These are phyloP conservation scores for Phallus indusiatus DNA, from an alignment of 768 basidiomycete species.

Conservation along the genomic window DNA sequence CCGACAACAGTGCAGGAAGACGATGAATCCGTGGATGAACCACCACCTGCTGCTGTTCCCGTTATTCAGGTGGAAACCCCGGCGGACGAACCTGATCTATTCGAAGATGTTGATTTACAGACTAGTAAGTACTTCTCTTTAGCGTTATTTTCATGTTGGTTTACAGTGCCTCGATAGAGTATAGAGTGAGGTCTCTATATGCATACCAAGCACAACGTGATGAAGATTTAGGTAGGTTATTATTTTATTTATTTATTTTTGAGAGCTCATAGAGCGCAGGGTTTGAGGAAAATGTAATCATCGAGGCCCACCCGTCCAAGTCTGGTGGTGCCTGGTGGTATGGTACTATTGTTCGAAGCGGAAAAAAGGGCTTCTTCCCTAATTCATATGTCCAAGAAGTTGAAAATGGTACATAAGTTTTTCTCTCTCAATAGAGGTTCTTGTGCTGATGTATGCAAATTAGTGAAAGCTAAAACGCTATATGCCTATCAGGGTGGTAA, in stretches of 20 bases:
- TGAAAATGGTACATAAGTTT: constrained; percentile 45
- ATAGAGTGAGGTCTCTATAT: constrained; percentile 74
- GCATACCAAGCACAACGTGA: constrained; percentile 76
- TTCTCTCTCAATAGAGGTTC: background rate
- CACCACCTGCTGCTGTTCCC: constrained; percentile 30
- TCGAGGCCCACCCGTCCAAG: constrained; percentile 81
- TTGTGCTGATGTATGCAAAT: constrained; percentile 4
- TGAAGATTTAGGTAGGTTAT: constrained; percentile 74
- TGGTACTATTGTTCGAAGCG: constrained; percentile 55
- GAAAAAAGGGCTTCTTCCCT: constrained; percentile 82
- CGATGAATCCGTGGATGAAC: constrained; percentile 34
- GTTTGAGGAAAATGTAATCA: constrained; percentile 70
- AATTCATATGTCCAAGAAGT: constrained; percentile 76
- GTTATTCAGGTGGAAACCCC: constrained; percentile 46
- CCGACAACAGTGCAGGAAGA: constrained; percentile 53
- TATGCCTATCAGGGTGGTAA: constrained; percentile 67
- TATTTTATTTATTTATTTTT: constrained; percentile 7
- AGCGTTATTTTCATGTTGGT: background rate
- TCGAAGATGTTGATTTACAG: constrained; percentile 66
- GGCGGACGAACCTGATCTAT: constrained; percentile 29
- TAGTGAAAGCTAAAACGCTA: constrained; percentile 66
- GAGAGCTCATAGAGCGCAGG: constrained; percentile 29
- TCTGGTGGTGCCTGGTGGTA: constrained; percentile 90
- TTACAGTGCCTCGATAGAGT: constrained; percentile 34
- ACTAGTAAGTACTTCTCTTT: constrained; percentile 27